Evolutionary conservation across 139 green algal genomes (phyloP), one percentile per base, ranked within the genome.

Genomic region (Pycnococcus provasolii): DNA sequence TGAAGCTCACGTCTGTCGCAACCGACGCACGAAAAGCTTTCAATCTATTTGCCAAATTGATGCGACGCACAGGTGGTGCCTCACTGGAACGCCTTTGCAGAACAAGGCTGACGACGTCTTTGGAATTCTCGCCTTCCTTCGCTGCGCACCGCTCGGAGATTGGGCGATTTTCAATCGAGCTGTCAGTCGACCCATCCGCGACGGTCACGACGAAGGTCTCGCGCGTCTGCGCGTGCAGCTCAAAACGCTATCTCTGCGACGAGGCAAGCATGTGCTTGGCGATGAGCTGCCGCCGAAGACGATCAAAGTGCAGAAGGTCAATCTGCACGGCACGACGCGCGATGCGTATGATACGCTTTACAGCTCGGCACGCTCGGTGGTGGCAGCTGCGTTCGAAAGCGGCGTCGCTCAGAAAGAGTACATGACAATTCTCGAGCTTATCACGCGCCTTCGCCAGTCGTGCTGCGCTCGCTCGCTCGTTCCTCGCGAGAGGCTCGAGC

Each of bases 71-170:
- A 39, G 48, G 62, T 68, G 62, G 62, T 60, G 42, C 42, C 45
- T 68, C 43, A 68, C 62, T 52, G 62, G 62, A 57, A 68, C 62
- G 4, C 62, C 62, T 4, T 6, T 68, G 7, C 62, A 68, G 62
- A 66, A 66, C 60, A 51, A 42, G 26, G 60, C 44, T 13, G 60
- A 42, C 42, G 60, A 66, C 13, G 39, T 66, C 26, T 66, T 78
- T 45, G 82, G 76, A 42, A 77, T 91, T 73, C 81, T 90, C 15
- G 72, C 67, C 53, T 88, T 87, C 75, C 67, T 90, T 53, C 80
- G 85, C 74, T 82, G 83, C 2, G 84, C 89, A 41, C 68, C 89
- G 0, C 89, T 92, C 80, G 37, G 13, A 15, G 45, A 6, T 44
- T 15, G 3, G 15, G 58, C 58, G 6, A 13, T 11, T 4, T 64